Conservation (phyloP, 352 stramenopile species). For the Blastocystis sp. region DNA sequence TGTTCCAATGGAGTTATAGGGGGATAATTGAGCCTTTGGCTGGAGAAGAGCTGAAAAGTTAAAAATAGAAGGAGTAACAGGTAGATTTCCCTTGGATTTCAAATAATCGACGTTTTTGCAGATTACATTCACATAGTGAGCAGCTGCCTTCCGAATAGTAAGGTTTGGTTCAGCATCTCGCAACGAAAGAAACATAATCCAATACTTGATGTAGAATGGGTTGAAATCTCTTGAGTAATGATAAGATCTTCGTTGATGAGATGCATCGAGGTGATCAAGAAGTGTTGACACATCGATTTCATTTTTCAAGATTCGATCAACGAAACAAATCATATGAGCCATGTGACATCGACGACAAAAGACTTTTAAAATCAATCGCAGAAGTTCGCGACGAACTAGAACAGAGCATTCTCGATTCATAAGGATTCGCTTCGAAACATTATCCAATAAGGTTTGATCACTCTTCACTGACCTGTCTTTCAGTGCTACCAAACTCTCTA, state of each 20-base stretch:
- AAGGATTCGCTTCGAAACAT: background rate
- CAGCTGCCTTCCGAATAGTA: slow-evolving; percentile 22
- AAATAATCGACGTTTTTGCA: slow-evolving; percentile 57
- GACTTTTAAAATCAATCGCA: slow-evolving; percentile 30
- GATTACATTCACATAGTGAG: slow-evolving; percentile 32
- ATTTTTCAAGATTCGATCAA: slow-evolving; percentile 35
- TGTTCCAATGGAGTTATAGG: background rate
- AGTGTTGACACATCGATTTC: slow-evolving; percentile 8
- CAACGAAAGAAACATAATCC: slow-evolving; percentile 38
- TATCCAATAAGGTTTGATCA: slow-evolving; percentile 10
- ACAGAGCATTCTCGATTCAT: slow-evolving; percentile 43
- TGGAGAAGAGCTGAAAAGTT: slow-evolving; percentile 6
- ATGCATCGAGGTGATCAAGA: background rate
- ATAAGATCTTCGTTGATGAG: background rate
- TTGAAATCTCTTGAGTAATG: background rate
- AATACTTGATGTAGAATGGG: slow-evolving; percentile 51
- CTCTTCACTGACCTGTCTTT: background rate
- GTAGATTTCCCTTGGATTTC: background rate
- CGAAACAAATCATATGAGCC: slow-evolving; percentile 50
- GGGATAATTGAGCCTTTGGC: background rate
- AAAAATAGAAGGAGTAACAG: slow-evolving; percentile 25
- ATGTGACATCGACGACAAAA: slow-evolving; percentile 27
- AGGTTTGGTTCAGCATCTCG: slow-evolving; percentile 26
- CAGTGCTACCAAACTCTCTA: background rate
- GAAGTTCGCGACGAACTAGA: background rate